phyloP scores from a whole-genome alignment of 176 grass and related monocot genomes.

The Lolium perenne region DNA sequence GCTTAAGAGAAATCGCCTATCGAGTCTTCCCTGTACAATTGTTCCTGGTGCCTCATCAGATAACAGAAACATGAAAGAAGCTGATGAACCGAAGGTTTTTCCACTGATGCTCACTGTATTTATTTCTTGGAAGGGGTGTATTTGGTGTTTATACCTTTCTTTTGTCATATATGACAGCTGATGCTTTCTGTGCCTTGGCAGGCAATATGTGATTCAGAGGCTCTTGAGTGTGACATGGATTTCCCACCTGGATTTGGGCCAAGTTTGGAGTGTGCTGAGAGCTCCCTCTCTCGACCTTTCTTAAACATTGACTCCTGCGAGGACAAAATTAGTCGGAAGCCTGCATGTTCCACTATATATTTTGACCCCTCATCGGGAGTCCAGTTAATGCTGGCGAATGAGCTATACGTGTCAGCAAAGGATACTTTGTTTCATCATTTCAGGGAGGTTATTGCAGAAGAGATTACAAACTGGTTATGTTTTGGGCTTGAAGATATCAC shows the following conservation, averaged over 20 bases:
- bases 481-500: slow-evolving; percentile 39
- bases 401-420: slow-evolving; percentile 78
- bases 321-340: slow-evolving; percentile 35
- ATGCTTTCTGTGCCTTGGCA: slow-evolving; percentile 50
- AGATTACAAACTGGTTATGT: slow-evolving; percentile 72
- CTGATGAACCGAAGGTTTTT: slow-evolving; percentile 52
- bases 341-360: slow-evolving; percentile 40
- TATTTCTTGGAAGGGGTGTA: neutral
- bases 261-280: slow-evolving; percentile 35
- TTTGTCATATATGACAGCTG: slow-evolving; percentile 18
- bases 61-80: slow-evolving; percentile 39
- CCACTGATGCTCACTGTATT: neutral
- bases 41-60: slow-evolving; percentile 30
- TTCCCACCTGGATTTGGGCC: slow-evolving; percentile 89
- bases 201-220: slow-evolving; percentile 40
- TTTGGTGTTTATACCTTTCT: slow-evolving; percentile 34
- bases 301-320: slow-evolving; percentile 21
- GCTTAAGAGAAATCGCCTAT: slow-evolving; percentile 58
- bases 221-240: slow-evolving; percentile 55
- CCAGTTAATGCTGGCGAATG: slow-evolving; percentile 62
- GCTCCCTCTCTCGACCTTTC: slow-evolving; percentile 28
- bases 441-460: slow-evolving; percentile 70
- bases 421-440: slow-evolving; percentile 74
- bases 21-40: slow-evolving; percentile 33
- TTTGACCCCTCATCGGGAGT: slow-evolving; percentile 41